These are phyloP conservation scores for Paramecium sonneborni DNA, from an alignment of 73 alveolate species.

Conservation along the genomic window DNA sequence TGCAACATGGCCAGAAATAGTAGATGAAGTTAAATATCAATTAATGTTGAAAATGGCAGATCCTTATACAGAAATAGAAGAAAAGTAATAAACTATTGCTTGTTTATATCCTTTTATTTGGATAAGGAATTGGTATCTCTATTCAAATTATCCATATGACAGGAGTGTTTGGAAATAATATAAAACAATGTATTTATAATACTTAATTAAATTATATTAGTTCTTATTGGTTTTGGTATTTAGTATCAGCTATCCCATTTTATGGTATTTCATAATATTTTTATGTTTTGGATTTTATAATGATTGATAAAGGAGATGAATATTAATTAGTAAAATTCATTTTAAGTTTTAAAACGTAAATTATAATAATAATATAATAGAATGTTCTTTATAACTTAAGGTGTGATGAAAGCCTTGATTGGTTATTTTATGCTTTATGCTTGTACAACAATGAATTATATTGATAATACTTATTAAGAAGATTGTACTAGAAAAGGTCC, in stretches of 20 bases:
- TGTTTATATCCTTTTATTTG: conserved; percentile 13
- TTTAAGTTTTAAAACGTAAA: conserved; percentile 56
- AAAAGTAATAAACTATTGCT: neutral
- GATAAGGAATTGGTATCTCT: conserved; percentile 58
- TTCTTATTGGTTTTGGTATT: conserved; percentile 59
- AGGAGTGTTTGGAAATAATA: conserved; percentile 51
- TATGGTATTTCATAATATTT: conserved; percentile 57
- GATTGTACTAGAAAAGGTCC: conserved; percentile 56
- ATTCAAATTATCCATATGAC: conserved; percentile 54
- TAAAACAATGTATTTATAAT: conserved; percentile 37
- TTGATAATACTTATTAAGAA: neutral
- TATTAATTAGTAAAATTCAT: conserved; percentile 44
- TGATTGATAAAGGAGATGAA: conserved; percentile 58
- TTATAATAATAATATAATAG: neutral
- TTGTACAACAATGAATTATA: conserved; percentile 37
- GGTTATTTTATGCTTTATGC: conserved; percentile 55
- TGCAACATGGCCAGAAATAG: conserved; percentile 60
- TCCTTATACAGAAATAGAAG: conserved; percentile 52
- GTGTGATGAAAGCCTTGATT: conserved; percentile 58
- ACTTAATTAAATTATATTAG: neutral
- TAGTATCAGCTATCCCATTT: conserved; percentile 47
- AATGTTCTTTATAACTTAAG: conserved; percentile 58
- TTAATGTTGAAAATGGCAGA: conserved; percentile 50
- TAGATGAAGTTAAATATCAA: conserved; percentile 59
- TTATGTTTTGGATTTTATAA: conserved; percentile 46